Percentiles rank a stretch among this genome's conserved stretches.
Conservation (phyloP, 495 filamentous ascomycete species). For the Cercophora samala region DNA sequence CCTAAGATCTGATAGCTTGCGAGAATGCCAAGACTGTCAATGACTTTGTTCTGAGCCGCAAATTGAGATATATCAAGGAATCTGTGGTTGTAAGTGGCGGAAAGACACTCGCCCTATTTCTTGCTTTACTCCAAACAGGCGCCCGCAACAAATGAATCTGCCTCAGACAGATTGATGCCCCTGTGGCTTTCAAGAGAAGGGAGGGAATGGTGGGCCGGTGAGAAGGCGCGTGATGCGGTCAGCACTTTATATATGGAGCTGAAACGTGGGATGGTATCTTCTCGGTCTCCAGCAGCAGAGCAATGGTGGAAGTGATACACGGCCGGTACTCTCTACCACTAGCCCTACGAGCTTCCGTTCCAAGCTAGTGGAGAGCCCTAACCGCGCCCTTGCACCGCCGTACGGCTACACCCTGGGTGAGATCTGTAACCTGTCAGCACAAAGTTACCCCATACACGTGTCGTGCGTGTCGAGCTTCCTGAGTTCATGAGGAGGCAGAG, state of each 20-base stretch:
- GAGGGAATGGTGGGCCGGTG: conserved; percentile 2
- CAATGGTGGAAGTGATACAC: neutral
- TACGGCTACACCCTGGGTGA: neutral
- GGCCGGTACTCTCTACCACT: neutral
- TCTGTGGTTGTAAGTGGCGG: neutral
- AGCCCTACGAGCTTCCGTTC: conserved; percentile 5
- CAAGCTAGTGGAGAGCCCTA: neutral
- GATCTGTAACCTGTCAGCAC: conserved; percentile 1
- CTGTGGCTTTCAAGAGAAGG: conserved; percentile 1
- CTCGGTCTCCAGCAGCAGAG: neutral
- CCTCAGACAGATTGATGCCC: neutral
- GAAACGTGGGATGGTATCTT: conserved; percentile 9
- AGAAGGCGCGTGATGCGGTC: conserved; percentile 15
- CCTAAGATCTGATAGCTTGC: neutral
- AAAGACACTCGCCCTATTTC: neutral
- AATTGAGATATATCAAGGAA: neutral
- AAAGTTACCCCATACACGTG: neutral
- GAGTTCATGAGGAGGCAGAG: neutral
- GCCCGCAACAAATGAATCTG: neutral
- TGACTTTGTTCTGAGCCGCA: neutral
- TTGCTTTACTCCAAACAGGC: neutral
- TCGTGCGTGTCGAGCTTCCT: neutral
- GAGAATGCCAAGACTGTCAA: neutral
- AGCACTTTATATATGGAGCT: conserved; percentile 27
- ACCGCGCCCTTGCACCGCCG: neutral